Evolutionary conservation across 1,139 yeast species (phyloP), one percentile per base, ranked within the genome.

Genomic region (Blastobotrys ciferrii): DNA sequence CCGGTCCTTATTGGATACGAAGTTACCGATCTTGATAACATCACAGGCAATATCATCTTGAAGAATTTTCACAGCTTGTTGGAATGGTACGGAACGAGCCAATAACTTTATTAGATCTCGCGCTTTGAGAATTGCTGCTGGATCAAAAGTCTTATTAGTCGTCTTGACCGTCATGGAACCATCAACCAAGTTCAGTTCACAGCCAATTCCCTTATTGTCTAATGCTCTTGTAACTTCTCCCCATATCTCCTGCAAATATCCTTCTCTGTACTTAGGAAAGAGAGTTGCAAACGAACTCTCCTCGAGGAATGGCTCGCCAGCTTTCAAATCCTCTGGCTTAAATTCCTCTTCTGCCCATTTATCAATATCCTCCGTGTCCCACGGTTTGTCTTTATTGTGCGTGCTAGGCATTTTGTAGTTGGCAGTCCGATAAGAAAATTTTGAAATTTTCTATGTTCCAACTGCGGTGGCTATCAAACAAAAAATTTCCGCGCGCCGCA

Each of bases 161-260:
- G 99, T 92, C 62, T 84, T 87, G 18, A 92, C 98, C 0, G 96
- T 84, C 98, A 92, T 92, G 7, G 96, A 82, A 43, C 99, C 99
- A 66, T 92, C 98, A 15, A 94, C 96, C 58, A 92, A 73, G 69
- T 92, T 89, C 56, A 92, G 74, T 47, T 84, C 86, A 68, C 97
- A 87, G 18, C 83, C 83, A 47, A 92, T 76, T 52, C 86, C 83
- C 60, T 82, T 82, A 48, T 78, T 76, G 23, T 85, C 88, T 42
- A 94, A 73, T 0, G 92, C 77, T 57, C 78, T 81, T 1, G 97
- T 88, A 7, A 92, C 95, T 58, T 92, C 97, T 49, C 87, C 84
- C 98, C 98, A 94, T 47, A 92, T 80, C 51, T 87, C 83, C 61
- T 89, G 84, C 53, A 92, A 74, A 65, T 92, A 94, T 53, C 78